Base-by-base conservation (phyloP, 352 stramenopile genomes). In the Pythium myriotylum region DNA sequence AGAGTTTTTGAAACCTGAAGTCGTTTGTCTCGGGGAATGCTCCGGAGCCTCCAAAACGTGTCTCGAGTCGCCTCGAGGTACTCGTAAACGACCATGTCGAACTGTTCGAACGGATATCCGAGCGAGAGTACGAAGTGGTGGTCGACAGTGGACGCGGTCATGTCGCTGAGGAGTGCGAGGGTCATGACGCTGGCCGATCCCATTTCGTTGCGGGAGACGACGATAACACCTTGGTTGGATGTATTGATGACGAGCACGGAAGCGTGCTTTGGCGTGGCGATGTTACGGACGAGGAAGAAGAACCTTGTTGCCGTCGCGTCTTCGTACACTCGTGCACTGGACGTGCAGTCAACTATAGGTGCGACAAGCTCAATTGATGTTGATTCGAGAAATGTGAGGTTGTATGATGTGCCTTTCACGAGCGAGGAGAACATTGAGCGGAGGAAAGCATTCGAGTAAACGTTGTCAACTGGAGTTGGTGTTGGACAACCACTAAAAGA, bases 31-130 rank as follows among this genome's bases (percentile, higher is more conserved):
- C 26, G 29, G 14, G 40, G 65, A 7, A 72, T 46, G 20, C 35
- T 69, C 19, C 40, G 47, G 2, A 69, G 42, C 4, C 32, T 37
- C 62, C 62, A 69, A 4, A 46, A 45, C 10, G 23, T 27, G 12
- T 69, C 62, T 2, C 20, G n/a, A 0, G 52, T 67, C 43, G 54
- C 33, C 1, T 19, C 27, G 20, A 60, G 19, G 16, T 59, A 45
- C 6, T 37, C 37, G 35, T 64, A 61, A 7, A 54, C 58, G 41
- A 60, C 37, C 24, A 63, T 63, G 14, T 45, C 41, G 32, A 57
- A 43, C 22, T 27, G 19, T 20, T 61, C 37, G 49, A 56, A 68
- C 8, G 65, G 65, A 35, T 64, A 72, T 1, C 65, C 65, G 13
- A 57, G 20, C 3, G 58, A 53, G 22, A 67, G 19, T 7, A 59